A percentile compares a stretch with the other conserved stretches of the same genome.
Conservation (phyloP, 2,329 filamentous ascomycete genomes). For the Hypoxylon sp. region DNA sequence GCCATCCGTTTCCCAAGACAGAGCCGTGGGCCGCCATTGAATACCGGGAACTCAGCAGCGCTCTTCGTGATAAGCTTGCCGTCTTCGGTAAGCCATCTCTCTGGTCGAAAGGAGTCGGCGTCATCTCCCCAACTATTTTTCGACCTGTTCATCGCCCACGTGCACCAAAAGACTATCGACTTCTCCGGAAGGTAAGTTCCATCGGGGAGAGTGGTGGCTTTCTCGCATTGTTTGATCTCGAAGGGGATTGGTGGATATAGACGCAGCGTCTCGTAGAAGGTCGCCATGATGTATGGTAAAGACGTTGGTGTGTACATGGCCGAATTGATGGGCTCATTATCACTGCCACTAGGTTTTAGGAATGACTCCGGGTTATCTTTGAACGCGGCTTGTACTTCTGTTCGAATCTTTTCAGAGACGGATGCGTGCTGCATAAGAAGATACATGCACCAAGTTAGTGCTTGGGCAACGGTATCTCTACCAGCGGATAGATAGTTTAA, state of each 20-base stretch:
- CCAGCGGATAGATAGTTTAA: slow-evolving; percentile 72
- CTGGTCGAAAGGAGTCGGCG: slow-evolving; percentile 63
- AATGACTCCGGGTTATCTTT: slow-evolving; percentile 8
- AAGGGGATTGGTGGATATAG: slow-evolving; percentile 72
- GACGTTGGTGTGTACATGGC: slow-evolving; percentile 52
- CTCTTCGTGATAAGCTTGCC: slow-evolving; percentile 55
- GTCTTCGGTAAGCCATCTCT: slow-evolving; percentile 61
- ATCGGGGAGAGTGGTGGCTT: slow-evolving; percentile 64
- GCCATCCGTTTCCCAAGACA: slow-evolving; percentile 73
- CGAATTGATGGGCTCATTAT: slow-evolving; percentile 35
- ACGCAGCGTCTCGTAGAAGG: slow-evolving; percentile 69
- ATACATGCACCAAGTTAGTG: slow-evolving; percentile 71
- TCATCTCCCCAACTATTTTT: slow-evolving; percentile 64
- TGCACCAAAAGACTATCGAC: slow-evolving; percentile 68
- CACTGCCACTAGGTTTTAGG: slow-evolving; percentile 2
- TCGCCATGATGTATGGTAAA: slow-evolving; percentile 66
- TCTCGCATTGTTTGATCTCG: slow-evolving; percentile 68
- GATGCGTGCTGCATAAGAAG: slow-evolving; percentile 62
- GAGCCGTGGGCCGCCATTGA: slow-evolving; percentile 68
- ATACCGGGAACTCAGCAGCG: slow-evolving; percentile 68
- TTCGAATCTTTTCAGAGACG: slow-evolving; percentile 52
- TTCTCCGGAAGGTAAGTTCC: slow-evolving; percentile 64
- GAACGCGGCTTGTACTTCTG: slow-evolving; percentile 50
- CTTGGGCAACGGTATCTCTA: slow-evolving; percentile 71
- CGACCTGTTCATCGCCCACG: slow-evolving; percentile 71